These are phyloP conservation scores for Debaryomyces maramus DNA, from an alignment of 805 yeast species.

Conservation along the genomic window DNA sequence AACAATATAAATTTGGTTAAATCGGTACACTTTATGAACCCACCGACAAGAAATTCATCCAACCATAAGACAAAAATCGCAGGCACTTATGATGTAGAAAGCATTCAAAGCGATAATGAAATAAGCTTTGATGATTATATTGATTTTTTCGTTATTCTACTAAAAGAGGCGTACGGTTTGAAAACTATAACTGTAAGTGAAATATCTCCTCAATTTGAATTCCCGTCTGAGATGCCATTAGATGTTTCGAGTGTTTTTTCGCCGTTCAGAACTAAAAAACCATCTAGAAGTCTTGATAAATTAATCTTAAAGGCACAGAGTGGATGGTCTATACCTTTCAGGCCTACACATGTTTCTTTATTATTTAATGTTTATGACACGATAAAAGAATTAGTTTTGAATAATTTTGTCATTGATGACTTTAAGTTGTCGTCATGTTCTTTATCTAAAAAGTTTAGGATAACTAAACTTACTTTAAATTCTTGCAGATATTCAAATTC, in stretches of 20 bases:
- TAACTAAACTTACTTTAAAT: constrained; percentile 16
- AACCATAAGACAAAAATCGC: constrained; percentile 31
- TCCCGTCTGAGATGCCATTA: constrained; percentile 30
- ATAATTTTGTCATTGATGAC: constrained; percentile 51
- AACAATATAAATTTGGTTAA: constrained; percentile 32
- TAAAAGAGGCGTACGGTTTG: constrained; percentile 49
- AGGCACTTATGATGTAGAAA: constrained; percentile 36
- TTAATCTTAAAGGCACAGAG: constrained; percentile 43
- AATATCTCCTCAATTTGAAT: constrained; percentile 51
- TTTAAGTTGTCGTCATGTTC: constrained; percentile 15
- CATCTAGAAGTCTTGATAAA: constrained; percentile 26
- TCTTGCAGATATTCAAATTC: constrained; percentile 22
- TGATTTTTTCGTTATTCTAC: constrained; percentile 26
- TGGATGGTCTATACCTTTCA: constrained; percentile 55
- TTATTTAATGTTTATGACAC: constrained; percentile 40
- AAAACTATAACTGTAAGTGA: constrained; percentile 41
- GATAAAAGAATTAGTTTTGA: constrained; percentile 43
- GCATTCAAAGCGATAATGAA: constrained; percentile 13
- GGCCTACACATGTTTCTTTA: constrained; percentile 43
- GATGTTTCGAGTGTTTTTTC: constrained; percentile 21
- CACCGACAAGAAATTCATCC: constrained; percentile 27
- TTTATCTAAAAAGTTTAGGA: constrained; percentile 22
- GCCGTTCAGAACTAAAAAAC: constrained; percentile 9
- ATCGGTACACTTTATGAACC: constrained; percentile 30
- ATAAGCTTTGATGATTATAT: constrained; percentile 26